Evolutionary conservation across 179 eudicot genomes (phyloP), one percentile per base, ranked within the genome.

Genomic region (Actinidia polygama): DNA sequence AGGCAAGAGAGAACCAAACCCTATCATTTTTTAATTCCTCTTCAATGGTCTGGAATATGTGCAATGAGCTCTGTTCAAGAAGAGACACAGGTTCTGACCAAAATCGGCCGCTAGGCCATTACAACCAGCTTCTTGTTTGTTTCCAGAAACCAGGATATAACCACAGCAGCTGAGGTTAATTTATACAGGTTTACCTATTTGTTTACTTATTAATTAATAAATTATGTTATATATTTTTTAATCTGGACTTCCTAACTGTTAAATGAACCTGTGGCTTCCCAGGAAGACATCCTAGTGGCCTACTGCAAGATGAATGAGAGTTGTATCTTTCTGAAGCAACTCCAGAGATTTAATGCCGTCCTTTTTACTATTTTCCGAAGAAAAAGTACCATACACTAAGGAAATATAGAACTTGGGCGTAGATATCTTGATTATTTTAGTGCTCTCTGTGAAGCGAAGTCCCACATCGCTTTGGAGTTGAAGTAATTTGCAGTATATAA

Each of bases 261-360:
- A 64, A 58, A 40, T 57, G 67, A 76, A 76, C 51, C 30, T 58
- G 51, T 76, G 66, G 19, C 46, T 30, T 58, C 5, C 79, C 79
- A 75, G 58, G 6, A 44, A 47, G 66, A 18, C 26, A 36, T 76
- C 51, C 50, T 51, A 57, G 44, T 18, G 26, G 11, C 21, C 14
- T 26, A 74, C 15, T 8, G 63, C 44, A 3, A 40, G 44, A 40
- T 40, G 44, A 30, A 40, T 40, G 44, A 40, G 44, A 7, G 9
- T 9, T 6, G 57, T 40, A 40, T 40, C 44, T 40, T 40, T 40
- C 3, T 40, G 44, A 40, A 40, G 44, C 44, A 40, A 40, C 44
- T 40, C 3, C 3, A 40, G 44, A 40, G 44, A 40, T 40, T 40
- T 40, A 40, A 40, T 40, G 44, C 44, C 44, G 1, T 40, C 44